These are phyloP conservation scores for Bauhinia variegata DNA, from an alignment of 306 rosid species.

Conservation along the genomic window DNA sequence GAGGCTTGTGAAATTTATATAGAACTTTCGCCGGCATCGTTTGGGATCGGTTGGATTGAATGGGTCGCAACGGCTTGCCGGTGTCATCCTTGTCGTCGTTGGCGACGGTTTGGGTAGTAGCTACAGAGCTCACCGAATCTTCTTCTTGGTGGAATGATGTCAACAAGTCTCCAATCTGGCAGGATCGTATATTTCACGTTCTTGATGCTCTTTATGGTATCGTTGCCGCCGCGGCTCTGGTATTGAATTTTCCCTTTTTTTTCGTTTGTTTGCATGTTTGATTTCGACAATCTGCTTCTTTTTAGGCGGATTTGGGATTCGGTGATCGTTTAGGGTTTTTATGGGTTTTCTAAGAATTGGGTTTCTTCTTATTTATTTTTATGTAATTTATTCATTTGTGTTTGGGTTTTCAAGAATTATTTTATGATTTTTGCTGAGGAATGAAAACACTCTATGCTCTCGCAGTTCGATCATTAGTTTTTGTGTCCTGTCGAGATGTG, in stretches of 20 bases:
- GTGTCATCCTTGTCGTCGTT: slow-evolving; percentile 27
- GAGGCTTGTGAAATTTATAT: too few relatives aligned
- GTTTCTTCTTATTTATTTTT: slow-evolving; percentile 2
- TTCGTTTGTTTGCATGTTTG: neutral
- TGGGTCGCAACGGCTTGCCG: too few relatives aligned
- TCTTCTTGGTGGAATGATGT: slow-evolving; percentile 83
- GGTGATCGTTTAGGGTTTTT: too few relatives aligned
- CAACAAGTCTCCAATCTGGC: slow-evolving; percentile 76
- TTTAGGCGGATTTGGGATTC: too few relatives aligned
- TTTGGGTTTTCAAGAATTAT: neutral
- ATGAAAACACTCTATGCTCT: slow-evolving; percentile 18
- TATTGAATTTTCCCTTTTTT: slow-evolving; percentile 11
- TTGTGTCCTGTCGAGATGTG: slow-evolving; percentile 79
- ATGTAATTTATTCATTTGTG: neutral
- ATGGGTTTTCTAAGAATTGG: too few relatives aligned
- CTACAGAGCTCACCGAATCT: slow-evolving; percentile 54
- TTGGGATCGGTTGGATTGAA: too few relatives aligned
- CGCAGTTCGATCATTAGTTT: slow-evolving; percentile 79
- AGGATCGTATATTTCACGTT: slow-evolving; percentile 72
- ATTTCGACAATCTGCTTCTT: too few relatives aligned
- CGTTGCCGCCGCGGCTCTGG: slow-evolving; percentile 82
- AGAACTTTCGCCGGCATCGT: too few relatives aligned
- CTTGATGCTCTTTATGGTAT: slow-evolving; percentile 79
- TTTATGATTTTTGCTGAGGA: slow-evolving; percentile 26
- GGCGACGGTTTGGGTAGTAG: slow-evolving; percentile 51